Base-by-base conservation (phyloP, 352 stramenopile genomes). In the Peronospora farinosa region DNA sequence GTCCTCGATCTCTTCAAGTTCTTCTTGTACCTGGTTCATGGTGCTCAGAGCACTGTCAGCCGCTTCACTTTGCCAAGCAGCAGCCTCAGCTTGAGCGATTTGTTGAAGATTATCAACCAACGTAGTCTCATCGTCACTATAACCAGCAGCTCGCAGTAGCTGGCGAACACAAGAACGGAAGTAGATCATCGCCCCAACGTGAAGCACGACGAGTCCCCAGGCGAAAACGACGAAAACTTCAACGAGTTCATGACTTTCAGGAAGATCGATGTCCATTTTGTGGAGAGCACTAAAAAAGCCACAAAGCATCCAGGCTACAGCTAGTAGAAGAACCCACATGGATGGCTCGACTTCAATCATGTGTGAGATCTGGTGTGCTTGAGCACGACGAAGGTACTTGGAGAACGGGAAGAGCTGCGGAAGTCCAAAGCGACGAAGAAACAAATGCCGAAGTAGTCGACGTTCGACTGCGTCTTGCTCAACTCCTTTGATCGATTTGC, bases 261-360 rank as follows among this genome's bases (percentile, higher is more conserved):
- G 44, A 1, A 59, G n/a, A 7, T 65, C 36, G 1, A 54, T 11
- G 4, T 58, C 25, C 4, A 67, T 3, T 0, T 44, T 9, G 13
- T 63, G 0, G 12, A 74, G 21, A 3, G 65, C 12, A 13, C 5
- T 12, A 1, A 67, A 33, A 3, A 57, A 37, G 0, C 54, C 56
- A 33, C 69, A 66, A 45, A 86, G 51, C 0, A 23, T 49, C 69
- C 73, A 86, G 0, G 68, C 70, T 11, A 83, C 57, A 13, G 52
- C 42, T 0, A 86, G 49, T 10, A 86, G 54, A 5, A 86, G 32
- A 3, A 84, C 33, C 75, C 72, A 91, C 58, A 73, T 85, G 5
- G 72, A 78, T 13, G 84, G 67, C 31, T 87, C 55, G 5, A 91
- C 75, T 16, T 91, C 77, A 32, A 91, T 85, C 67, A 91, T 79